These are phyloP conservation scores for Pisolithus tinctorius DNA, from an alignment of 768 basidiomycete genomes.

Conservation along the genomic window DNA sequence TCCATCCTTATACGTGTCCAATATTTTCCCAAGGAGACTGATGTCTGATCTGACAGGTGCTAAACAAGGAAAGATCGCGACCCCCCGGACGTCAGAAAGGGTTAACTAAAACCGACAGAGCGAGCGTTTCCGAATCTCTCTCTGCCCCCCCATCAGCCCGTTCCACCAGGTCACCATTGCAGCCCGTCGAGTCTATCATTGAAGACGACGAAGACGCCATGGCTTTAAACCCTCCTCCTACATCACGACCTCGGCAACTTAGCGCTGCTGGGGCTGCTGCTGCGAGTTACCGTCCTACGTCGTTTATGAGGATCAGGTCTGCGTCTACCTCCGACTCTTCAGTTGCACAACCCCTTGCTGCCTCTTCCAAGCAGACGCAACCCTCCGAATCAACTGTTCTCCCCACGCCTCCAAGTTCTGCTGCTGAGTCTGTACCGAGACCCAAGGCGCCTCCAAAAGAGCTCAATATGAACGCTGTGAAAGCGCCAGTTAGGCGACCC, in stretches of 20 bases:
- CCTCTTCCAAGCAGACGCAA: slow-evolving; percentile 22
- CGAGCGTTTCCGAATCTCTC: slow-evolving; percentile 12
- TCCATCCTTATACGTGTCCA: slow-evolving; percentile 14
- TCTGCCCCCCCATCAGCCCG: slow-evolving; percentile 19
- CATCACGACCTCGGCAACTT: slow-evolving; percentile 39
- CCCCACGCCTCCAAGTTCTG: slow-evolving; percentile 19
- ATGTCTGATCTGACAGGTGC: slow-evolving; percentile 37
- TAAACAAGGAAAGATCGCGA: slow-evolving; percentile 66
- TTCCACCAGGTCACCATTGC: slow-evolving; percentile 33
- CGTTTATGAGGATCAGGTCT: slow-evolving; percentile 20
- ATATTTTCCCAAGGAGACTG: slow-evolving; percentile 9
- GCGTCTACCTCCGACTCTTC: slow-evolving; percentile 29
- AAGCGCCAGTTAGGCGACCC: slow-evolving; percentile 35
- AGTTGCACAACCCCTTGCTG: slow-evolving; percentile 3
- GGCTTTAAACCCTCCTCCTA: slow-evolving; percentile 28
- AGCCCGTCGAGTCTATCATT: slow-evolving; percentile 54
- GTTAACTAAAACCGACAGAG: slow-evolving; percentile 17
- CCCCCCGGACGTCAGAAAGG: slow-evolving; percentile 22
- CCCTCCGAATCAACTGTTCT: slow-evolving; percentile 24
- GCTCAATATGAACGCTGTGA: slow-evolving; percentile 21
- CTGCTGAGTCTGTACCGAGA: slow-evolving; percentile 16
- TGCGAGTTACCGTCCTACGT: slow-evolving; percentile 25
- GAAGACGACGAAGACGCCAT: slow-evolving; percentile 50
- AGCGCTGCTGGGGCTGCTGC: slow-evolving; percentile 39
- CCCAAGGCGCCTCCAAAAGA: slow-evolving; percentile 22